These are phyloP conservation scores for Globisporangium nodosum DNA, from an alignment of 352 stramenopile genomes.

Conservation along the genomic window DNA sequence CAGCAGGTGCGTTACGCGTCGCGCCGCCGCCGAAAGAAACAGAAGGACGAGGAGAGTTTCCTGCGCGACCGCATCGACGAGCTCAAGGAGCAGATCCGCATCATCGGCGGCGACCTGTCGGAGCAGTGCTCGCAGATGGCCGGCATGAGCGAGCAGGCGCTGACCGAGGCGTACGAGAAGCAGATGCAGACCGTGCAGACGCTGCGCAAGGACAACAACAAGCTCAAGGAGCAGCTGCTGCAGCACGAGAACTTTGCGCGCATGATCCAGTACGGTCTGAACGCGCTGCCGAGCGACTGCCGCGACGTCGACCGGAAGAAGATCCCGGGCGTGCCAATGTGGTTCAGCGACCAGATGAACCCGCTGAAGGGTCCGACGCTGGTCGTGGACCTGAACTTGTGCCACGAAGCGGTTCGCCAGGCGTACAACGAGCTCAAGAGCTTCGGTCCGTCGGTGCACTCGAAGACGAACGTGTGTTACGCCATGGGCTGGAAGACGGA, in stretches of 20 bases:
- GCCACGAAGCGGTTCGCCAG: constrained; percentile 70
- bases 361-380: constrained; percentile 67
- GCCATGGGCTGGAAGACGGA: constrained; percentile 85
- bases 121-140: constrained; percentile 80
- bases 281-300: constrained; percentile 69
- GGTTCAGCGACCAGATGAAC: constrained; percentile 81
- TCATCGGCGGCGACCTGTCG: constrained; percentile 71
- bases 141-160: constrained; percentile 72
- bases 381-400: constrained; percentile 72
- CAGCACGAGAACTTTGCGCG: constrained; percentile 83
- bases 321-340: constrained; percentile 62
- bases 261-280: constrained; percentile 82
- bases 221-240: constrained; percentile 73
- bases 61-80: constrained; percentile 75
- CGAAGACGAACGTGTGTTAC: constrained; percentile 82
- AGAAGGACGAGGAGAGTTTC: constrained; percentile 81
- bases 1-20: constrained; percentile 79
- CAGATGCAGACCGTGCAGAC: constrained; percentile 78
- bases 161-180: constrained; percentile 79
- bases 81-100: constrained; percentile 81
- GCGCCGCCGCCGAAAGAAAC: constrained; percentile 74
- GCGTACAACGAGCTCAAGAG: constrained; percentile 76
- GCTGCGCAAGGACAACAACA: constrained; percentile 80
- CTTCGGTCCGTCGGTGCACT: constrained; percentile 70
- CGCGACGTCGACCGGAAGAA: constrained; percentile 77